A percentile compares a stretch with the other conserved stretches of the same genome.
Evolutionary conservation across 2,329 filamentous ascomycete genomes (phyloP).

Genomic region (Phoma sp.): DNA sequence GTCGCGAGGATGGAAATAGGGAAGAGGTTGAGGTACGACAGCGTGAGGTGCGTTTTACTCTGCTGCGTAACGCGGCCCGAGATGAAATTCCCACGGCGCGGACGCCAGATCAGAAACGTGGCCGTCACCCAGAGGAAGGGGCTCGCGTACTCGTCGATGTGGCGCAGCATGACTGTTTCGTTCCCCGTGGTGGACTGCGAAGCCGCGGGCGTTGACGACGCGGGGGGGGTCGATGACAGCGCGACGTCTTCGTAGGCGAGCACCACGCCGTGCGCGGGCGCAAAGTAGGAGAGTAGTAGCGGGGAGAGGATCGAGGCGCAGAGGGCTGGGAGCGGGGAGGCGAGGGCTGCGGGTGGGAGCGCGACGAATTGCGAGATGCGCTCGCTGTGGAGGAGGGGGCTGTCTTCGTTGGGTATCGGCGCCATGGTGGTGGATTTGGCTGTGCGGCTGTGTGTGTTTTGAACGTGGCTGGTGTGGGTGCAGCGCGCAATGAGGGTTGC

Average conservation of each 20-base stretch:
- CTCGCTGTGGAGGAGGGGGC: constrained; percentile 71
- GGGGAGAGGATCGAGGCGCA: constrained; percentile 77
- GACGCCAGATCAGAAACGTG: constrained; percentile 83
- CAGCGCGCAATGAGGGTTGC: constrained; percentile 21
- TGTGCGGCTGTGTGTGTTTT: background rate
- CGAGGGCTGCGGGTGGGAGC: constrained; percentile 73
- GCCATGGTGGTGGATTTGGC: constrained; percentile 30
- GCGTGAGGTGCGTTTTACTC: constrained; percentile 85
- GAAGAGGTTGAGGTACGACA: constrained; percentile 90
- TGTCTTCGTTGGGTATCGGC: constrained; percentile 21
- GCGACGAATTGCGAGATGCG: constrained; percentile 82
- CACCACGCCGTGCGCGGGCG: constrained; percentile 74
- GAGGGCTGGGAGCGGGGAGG: constrained; percentile 71
- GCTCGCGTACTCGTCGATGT: constrained; percentile 75
- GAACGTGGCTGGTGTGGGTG: background rate
- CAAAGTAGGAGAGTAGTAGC: constrained; percentile 77
- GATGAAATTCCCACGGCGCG: constrained; percentile 73
- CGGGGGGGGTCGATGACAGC: constrained; percentile 65
- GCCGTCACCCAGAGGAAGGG: constrained; percentile 88
- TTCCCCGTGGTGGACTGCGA: background rate
- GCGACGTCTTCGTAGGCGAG: constrained; percentile 74
- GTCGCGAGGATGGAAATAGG: constrained; percentile 83
- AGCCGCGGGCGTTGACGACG: constrained; percentile 51
- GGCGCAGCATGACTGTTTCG: constrained; percentile 20
- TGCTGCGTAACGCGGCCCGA: constrained; percentile 85